Evolutionary conservation across 1,284 basidiomycete genomes (phyloP).

Genomic region (Afroboletus lepidellus): DNA sequence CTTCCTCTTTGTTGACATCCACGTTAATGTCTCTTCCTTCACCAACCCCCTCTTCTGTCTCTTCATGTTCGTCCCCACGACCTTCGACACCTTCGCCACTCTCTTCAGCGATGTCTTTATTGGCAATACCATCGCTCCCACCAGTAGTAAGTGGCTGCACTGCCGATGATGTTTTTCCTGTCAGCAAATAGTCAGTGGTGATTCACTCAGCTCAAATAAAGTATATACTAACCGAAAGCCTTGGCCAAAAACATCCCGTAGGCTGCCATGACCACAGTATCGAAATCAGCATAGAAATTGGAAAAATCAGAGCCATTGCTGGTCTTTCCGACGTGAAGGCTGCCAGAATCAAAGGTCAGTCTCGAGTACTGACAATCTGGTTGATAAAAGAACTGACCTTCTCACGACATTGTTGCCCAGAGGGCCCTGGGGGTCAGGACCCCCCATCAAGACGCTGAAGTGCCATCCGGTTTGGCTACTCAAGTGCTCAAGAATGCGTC

Average conservation of each 20-base stretch:
- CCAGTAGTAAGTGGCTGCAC: too few species aligned
- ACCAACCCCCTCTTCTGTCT: too few species aligned
- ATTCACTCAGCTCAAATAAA: too few species aligned
- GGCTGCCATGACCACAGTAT: background rate
- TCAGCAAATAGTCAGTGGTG: too few species aligned
- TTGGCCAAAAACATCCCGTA: background rate
- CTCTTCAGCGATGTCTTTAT: too few species aligned
- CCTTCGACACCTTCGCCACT: too few species aligned
- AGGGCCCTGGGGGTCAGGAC: background rate
- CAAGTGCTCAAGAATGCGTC: background rate
- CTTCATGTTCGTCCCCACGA: too few species aligned
- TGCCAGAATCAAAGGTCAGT: background rate
- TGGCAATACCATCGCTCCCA: too few species aligned
- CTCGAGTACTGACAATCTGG: too few species aligned
- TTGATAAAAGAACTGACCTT: background rate
- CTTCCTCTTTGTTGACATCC: too few species aligned
- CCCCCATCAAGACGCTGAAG: background rate
- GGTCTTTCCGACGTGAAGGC: background rate
- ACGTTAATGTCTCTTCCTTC: too few species aligned
- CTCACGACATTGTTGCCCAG: background rate
- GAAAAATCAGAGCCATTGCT: background rate
- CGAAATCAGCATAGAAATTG: background rate
- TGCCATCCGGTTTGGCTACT: background rate
- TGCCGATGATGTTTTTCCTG: too few species aligned
- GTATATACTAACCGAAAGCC: background rate